These are phyloP conservation scores for Talaromyces sp. DNA, from an alignment of 2,329 filamentous ascomycete species.

Conservation along the genomic window DNA sequence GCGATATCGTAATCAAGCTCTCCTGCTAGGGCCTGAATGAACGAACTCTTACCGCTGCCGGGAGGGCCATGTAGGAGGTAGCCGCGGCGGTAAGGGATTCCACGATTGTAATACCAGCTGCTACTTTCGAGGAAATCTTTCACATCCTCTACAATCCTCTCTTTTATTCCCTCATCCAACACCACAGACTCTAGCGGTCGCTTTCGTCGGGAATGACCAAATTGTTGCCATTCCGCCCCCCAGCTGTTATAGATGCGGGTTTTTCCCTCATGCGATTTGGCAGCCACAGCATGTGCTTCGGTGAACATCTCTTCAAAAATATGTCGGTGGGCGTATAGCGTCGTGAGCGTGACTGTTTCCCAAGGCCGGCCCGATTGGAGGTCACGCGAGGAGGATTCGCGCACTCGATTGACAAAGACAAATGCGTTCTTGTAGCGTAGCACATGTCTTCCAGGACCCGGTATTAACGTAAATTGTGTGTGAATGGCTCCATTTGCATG, in stretches of 20 bases:
- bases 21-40: constrained; percentile 93
- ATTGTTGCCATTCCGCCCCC: constrained; percentile 76
- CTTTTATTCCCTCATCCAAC: constrained; percentile 76
- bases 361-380: constrained; percentile 82
- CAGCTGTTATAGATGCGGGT: constrained; percentile 85
- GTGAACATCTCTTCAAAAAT: constrained; percentile 87
- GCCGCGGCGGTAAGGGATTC: constrained; percentile 85
- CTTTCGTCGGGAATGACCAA: constrained; percentile 82
- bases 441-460: constrained; percentile 84
- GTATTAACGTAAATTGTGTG: constrained; percentile 82
- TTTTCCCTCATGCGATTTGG: constrained; percentile 80
- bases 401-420: constrained; percentile 80
- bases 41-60: constrained; percentile 89
- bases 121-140: constrained; percentile 74
- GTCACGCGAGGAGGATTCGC: constrained; percentile 75
- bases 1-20: constrained; percentile 88
- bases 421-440: constrained; percentile 83
- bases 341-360: constrained; percentile 89
- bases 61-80: constrained; percentile 88
- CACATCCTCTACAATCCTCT: constrained; percentile 74
- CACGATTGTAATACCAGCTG: constrained; percentile 90
- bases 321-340: constrained; percentile 81
- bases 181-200: constrained; percentile 84
- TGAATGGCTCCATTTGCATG: constrained; percentile 64
- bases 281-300: constrained; percentile 78